Conservation (phyloP, 331 rosid species). For the Rosa hybrid region DNA sequence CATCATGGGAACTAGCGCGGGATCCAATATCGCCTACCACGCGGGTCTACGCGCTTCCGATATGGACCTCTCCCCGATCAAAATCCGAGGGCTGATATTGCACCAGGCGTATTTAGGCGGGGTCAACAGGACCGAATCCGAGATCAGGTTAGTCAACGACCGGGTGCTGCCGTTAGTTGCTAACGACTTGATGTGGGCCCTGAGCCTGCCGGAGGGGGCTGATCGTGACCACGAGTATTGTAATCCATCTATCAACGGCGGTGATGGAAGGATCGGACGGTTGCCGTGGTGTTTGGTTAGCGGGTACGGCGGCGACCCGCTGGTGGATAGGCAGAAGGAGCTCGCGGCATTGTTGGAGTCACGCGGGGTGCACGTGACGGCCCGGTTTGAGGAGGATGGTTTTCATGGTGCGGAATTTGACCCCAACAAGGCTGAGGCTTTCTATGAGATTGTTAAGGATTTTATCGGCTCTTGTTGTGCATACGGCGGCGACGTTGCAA, state of each 20-base stretch:
- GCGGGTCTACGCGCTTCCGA: conserved; percentile 52
- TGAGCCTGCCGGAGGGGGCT: conserved; percentile 52
- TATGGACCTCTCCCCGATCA: conserved; percentile 39
- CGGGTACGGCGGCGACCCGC: conserved; percentile 64
- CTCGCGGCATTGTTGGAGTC: conserved; percentile 38
- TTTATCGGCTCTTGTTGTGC: conserved; percentile 28
- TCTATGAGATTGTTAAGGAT: conserved; percentile 15
- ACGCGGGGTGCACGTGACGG: conserved; percentile 52
- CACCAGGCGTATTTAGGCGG: conserved; percentile 62
- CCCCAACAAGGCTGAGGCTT: conserved; percentile 31
- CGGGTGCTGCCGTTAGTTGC: conserved; percentile 43
- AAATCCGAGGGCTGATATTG: conserved; percentile 52
- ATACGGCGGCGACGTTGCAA: background rate
- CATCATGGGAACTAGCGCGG: conserved; percentile 65
- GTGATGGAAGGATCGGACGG: conserved; percentile 48
- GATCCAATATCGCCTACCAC: conserved; percentile 57
- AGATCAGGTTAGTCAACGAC: conserved; percentile 40
- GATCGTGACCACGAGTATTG: conserved; percentile 67
- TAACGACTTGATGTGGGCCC: conserved; percentile 64
- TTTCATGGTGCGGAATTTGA: conserved; percentile 68
- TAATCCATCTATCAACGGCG: conserved; percentile 38
- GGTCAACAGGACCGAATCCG: conserved; percentile 48
- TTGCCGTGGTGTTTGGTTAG: conserved; percentile 44
- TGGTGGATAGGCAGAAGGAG: conserved; percentile 64
- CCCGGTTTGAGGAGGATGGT: conserved; percentile 43